Evolutionary conservation across 2,329 filamentous ascomycete species (phyloP).

Genomic region (Fusarium tuaranense): DNA sequence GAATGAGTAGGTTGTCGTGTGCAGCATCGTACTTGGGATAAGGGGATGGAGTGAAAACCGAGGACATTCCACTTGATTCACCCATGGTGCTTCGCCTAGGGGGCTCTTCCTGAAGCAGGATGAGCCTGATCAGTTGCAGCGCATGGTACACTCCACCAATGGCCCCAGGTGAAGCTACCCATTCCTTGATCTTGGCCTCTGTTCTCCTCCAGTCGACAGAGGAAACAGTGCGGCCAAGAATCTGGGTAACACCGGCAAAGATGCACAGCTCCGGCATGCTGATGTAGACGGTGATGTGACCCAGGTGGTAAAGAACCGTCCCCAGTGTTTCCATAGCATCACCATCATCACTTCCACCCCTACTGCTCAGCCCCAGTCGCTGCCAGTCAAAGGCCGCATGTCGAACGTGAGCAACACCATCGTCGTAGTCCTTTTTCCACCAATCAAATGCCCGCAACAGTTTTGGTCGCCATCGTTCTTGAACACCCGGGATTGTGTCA

Average conservation of each 20-base stretch:
- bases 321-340: slow-evolving; percentile 45
- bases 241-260: slow-evolving; percentile 43
- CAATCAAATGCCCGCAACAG: slow-evolving; percentile 43
- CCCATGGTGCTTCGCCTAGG: slow-evolving; percentile 23
- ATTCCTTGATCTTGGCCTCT: slow-evolving; percentile 45
- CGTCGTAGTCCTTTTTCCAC: slow-evolving; percentile 47
- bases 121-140: slow-evolving; percentile 42
- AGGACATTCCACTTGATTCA: slow-evolving; percentile 20
- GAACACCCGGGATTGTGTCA: slow-evolving; percentile 42
- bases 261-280: slow-evolving; percentile 47
- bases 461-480: slow-evolving; percentile 45
- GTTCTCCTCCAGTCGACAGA: slow-evolving; percentile 44
- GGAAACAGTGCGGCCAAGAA: slow-evolving; percentile 43
- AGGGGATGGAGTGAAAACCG: slow-evolving; percentile 30
- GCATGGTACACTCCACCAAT: slow-evolving; percentile 45
- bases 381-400: slow-evolving; percentile 47
- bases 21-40: slow-evolving; percentile 43
- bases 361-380: slow-evolving; percentile 39
- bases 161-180: slow-evolving; percentile 44
- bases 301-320: slow-evolving; percentile 44
- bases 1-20: slow-evolving; percentile 39
- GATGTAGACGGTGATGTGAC: slow-evolving; percentile 45
- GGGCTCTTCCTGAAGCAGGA: slow-evolving; percentile 40
- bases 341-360: slow-evolving; percentile 44
- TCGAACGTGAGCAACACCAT: slow-evolving; percentile 43